Conservation (phyloP, 192 early-diverging fungal species). For the Mortierella claussenii region DNA sequence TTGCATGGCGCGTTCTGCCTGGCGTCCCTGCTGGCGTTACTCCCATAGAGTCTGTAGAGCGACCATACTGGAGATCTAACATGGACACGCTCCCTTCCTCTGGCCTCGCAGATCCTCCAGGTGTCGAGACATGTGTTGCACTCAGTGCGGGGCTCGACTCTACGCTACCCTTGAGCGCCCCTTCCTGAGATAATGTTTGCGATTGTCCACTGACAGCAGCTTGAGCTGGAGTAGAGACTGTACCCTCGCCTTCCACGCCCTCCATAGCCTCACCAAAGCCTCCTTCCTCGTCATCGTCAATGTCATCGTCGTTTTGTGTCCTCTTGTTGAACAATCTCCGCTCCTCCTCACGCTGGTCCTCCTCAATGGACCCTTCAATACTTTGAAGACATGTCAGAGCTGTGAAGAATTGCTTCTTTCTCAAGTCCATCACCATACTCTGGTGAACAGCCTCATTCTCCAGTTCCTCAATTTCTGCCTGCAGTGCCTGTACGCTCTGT, state of each 20-base stretch:
- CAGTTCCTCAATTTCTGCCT: slow-evolving; percentile 32
- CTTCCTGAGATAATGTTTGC: neutral
- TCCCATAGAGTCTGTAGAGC: neutral
- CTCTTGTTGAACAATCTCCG: slow-evolving; percentile 21
- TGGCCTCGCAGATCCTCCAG: neutral
- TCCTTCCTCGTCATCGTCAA: slow-evolving; percentile 21
- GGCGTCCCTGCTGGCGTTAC: neutral
- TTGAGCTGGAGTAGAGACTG: neutral
- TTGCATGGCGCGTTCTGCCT: neutral
- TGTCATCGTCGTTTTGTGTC: slow-evolving; percentile 15
- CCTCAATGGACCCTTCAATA: slow-evolving; percentile 39
- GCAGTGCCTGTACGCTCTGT: slow-evolving; percentile 10
- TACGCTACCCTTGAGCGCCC: neutral
- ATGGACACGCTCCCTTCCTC: slow-evolving; percentile 8
- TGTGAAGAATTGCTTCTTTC: slow-evolving; percentile 42
- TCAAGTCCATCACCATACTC: slow-evolving; percentile 15
- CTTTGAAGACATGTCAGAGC: slow-evolving; percentile 19
- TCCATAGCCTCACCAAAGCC: slow-evolving; percentile 25
- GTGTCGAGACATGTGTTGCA: neutral
- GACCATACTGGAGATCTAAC: slow-evolving; percentile 10
- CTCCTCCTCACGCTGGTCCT: slow-evolving; percentile 37
- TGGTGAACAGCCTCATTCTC: slow-evolving; percentile 23
- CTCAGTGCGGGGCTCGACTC: slow-evolving; percentile 12
- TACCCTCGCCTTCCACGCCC: neutral
- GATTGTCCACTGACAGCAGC: neutral